Evolutionary conservation across 1,139 yeast genomes (phyloP).

Genomic region (Hyphopichia pseudoburtonii): DNA sequence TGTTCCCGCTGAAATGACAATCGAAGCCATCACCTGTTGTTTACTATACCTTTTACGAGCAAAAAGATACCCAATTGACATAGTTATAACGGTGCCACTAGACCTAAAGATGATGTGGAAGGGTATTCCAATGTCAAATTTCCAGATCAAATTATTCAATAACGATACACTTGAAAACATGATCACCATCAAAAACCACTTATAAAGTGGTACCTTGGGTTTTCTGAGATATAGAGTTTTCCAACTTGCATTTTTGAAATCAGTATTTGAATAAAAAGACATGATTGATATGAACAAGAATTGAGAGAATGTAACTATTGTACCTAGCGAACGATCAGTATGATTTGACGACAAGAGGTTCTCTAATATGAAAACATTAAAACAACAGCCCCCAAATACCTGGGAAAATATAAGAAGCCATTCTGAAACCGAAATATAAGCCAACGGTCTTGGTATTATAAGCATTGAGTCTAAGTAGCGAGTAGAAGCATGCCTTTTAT

Average conservation of each 20-base stretch:
- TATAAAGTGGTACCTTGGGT: constrained; percentile 46
- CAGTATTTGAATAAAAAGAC: constrained; percentile 35
- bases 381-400: constrained; percentile 74
- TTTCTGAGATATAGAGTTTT: constrained; percentile 24
- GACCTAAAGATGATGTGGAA: constrained; percentile 68
- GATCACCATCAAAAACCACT: constrained; percentile 49
- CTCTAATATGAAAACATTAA: constrained; percentile 66
- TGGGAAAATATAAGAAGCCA: constrained; percentile 15
- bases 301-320: constrained; percentile 60
- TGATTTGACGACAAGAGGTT: constrained; percentile 33
- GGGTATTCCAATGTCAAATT: constrained; percentile 61
- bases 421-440: neutral
- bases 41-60: constrained; percentile 46
- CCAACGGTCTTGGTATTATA: constrained; percentile 1
- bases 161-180: constrained; percentile 54
- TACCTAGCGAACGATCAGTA: constrained; percentile 28
- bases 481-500: no score
- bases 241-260: constrained; percentile 18
- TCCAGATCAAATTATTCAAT: constrained; percentile 60
- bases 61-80: constrained; percentile 54
- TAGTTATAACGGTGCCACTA: constrained; percentile 61
- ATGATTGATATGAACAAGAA: constrained; percentile 53
- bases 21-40: constrained; percentile 50
- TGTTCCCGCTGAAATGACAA: constrained; percentile 57
- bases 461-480: constrained; percentile 2